Evolutionary conservation across 75 land plant genomes (phyloP).

Genomic region (Larix kaempferi): DNA sequence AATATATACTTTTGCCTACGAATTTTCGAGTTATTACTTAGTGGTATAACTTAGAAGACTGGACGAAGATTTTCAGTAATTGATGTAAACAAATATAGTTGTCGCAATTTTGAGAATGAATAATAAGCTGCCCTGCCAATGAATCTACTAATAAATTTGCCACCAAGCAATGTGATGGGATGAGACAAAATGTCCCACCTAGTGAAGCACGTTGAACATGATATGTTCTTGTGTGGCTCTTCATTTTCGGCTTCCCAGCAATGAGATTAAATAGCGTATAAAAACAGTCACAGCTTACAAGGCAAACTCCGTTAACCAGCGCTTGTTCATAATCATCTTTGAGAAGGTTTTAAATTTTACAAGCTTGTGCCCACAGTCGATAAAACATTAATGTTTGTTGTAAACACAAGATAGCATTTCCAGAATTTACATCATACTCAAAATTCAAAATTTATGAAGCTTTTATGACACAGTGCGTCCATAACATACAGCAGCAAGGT

Average conservation of each 20-base stretch:
- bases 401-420: conserved; percentile 8
- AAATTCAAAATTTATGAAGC: background rate
- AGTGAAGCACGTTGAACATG: background rate
- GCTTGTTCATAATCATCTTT: conserved; percentile 6
- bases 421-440: conserved; percentile 4
- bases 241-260: background rate
- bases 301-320: conserved; percentile 5
- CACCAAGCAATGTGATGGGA: background rate
- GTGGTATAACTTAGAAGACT: no score
- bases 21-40: no score
- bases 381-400: background rate
- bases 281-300: conserved; percentile 2
- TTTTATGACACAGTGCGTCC: conserved; percentile 75
- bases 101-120: no score
- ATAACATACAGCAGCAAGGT: conserved; percentile 80
- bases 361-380: conserved; percentile 7
- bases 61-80: no score
- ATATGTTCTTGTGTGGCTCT: background rate
- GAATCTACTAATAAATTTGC: background rate
- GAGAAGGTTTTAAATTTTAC: background rate
- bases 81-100: no score
- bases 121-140: background rate
- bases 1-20: no score
- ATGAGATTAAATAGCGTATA: conserved; percentile 7
- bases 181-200: background rate